phyloP scores from a whole-genome alignment of 2,329 filamentous ascomycete genomes.

The Ophiocordyceps sinensis region DNA sequence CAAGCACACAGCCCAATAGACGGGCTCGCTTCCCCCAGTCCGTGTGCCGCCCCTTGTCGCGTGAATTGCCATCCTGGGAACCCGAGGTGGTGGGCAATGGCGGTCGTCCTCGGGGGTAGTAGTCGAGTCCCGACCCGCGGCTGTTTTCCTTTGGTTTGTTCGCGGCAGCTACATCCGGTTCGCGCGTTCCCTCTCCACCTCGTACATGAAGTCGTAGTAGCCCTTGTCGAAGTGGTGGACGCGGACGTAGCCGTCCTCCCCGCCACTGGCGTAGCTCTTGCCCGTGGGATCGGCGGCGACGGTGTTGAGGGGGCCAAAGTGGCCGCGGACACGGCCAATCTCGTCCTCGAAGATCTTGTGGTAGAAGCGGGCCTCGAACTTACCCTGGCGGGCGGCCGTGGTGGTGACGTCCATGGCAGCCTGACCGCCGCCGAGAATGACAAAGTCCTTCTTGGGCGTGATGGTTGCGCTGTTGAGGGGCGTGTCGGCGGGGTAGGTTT shows the following conservation, averaged over 20 bases:
- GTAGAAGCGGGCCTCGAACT: slow-evolving; percentile 99
- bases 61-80: not conserved
- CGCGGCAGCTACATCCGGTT: slow-evolving; percentile 25
- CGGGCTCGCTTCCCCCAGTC: not conserved
- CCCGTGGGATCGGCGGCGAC: slow-evolving; percentile 87
- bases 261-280: slow-evolving; percentile 84
- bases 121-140: not conserved
- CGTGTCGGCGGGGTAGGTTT: slow-evolving; percentile 84
- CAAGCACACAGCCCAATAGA: slow-evolving; percentile 23
- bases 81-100: not conserved
- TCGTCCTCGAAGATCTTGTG: slow-evolving; percentile 99
- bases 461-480: slow-evolving; percentile 93
- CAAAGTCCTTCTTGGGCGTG: slow-evolving; percentile 91
- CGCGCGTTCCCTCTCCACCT: slow-evolving; percentile 78
- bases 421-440: slow-evolving; percentile 95
- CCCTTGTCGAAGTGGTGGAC: slow-evolving; percentile 97
- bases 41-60: not conserved
- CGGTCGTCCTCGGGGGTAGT: not conserved
- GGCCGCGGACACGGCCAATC: slow-evolving; percentile 89
- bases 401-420: slow-evolving; percentile 98
- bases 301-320: slow-evolving; percentile 95
- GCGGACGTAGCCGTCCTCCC: slow-evolving; percentile 96
- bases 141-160: not conserved
- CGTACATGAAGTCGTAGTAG: slow-evolving; percentile 97
- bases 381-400: slow-evolving; percentile 85